Evolutionary conservation across 345 rosid genomes (phyloP), one percentile per base, ranked within the genome.

Genomic region (Euphorbia pulcherrima): DNA sequence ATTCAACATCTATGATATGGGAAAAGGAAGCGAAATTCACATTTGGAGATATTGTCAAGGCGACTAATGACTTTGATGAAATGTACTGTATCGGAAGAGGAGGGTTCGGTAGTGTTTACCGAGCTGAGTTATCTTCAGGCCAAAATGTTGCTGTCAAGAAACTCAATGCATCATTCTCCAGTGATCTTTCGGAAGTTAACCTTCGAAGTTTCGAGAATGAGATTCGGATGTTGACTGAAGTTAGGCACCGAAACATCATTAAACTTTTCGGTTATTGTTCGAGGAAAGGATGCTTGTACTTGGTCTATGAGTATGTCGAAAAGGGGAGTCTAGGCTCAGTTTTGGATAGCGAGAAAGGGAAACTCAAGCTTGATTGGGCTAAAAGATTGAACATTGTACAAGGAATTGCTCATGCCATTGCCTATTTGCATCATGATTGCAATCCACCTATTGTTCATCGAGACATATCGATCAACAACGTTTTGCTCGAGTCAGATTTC

Each of bases 341-440:
- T 1, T n/a, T 89, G 75, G 76, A 81, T 29, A 83, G 77, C 4
- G 61, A 9, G n/a, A 77, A 77, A 74, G 85, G 72, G 10, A 74
- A 57, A 67, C 8, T 18, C 20, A 80, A 70, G 60, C 70, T 89
- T 35, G 83, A 62, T 48, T 87, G 90, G 92, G 69, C 63, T 24
- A 65, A 50, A 6, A 72, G 90, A 74, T 68, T 83, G 70, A 83
- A 69, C 39, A 74, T 87, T 26, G 86, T 85, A 26, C 74, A 44
- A 72, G 90, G 90, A 46, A 40, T 89, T 65, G 92, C 96, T 77
- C 88, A 89, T 50, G 92, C 96, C 52, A 24, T 87, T 54, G 81
- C 92, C 54, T 89, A 87, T 77, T 57, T 89, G 77, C 96, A 89
- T 70, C 85, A 85, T 57, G 88, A 87, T 74, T 87, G 95, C 81